Percentiles rank a stretch among this genome's conserved stretches.
phyloP scores from a whole-genome alignment of 2,329 filamentous ascomycete genomes.

The Fusarium begoniae region DNA sequence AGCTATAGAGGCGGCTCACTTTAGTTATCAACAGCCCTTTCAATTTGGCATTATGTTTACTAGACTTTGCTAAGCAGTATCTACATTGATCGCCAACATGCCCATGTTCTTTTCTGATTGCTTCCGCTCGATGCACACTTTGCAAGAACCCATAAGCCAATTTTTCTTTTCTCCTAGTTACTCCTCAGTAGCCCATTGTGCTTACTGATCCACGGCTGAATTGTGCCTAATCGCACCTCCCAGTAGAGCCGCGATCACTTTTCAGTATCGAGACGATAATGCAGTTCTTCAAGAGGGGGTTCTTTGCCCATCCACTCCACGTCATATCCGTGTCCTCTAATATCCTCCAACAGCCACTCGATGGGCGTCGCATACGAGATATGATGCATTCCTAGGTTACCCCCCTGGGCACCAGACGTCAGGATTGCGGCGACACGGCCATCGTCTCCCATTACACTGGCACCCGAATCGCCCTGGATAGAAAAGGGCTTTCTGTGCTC shows the following conservation, averaged over 20 bases:
- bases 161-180: too few species aligned
- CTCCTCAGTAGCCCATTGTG: too few species aligned
- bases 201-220: too few species aligned
- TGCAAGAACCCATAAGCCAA: too few species aligned
- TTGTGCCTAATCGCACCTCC: fast-evolving
- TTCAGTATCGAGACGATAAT: too few species aligned
- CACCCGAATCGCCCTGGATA: background rate
- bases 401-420: background rate
- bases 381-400: background rate
- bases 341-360: slow-evolving; percentile 17
- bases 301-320: background rate
- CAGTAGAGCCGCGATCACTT: background rate
- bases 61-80: fast-evolving
- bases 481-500: fast-evolving
- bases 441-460: background rate
- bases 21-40: fast-evolving
- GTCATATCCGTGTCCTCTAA: background rate
- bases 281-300: too few species aligned
- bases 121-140: background rate
- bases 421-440: background rate
- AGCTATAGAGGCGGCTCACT: slow-evolving; percentile 13
- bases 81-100: fast-evolving
- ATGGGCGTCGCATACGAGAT: slow-evolving; percentile 5
- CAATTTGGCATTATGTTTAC: fast-evolving
- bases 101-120: background rate